A percentile compares a stretch with the other conserved stretches of the same genome.
These are phyloP conservation scores for Cichorium intybus DNA, from an alignment of 140 eudicot species.

Conservation along the genomic window DNA sequence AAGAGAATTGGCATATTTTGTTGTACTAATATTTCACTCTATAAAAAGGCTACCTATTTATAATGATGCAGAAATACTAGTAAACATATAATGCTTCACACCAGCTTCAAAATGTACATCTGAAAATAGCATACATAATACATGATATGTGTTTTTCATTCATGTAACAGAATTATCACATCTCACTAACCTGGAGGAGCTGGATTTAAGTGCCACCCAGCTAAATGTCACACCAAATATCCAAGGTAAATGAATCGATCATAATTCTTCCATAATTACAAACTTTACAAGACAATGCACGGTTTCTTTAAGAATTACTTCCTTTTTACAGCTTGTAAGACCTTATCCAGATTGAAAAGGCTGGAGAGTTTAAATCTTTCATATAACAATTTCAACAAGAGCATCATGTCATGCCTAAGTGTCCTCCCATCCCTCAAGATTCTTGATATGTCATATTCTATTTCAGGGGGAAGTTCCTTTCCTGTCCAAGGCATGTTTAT, in stretches of 20 bases:
- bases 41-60: no score
- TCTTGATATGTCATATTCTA: conserved; percentile 14
- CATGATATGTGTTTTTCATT: background rate
- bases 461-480: background rate
- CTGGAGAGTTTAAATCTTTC: conserved; percentile 16
- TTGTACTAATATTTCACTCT: no score
- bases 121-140: background rate
- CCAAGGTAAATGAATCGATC: conserved; percentile 4
- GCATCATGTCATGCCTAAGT: conserved; percentile 27
- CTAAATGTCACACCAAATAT: background rate
- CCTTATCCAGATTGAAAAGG: conserved; percentile 16
- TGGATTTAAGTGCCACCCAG: conserved; percentile 3
- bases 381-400: background rate
- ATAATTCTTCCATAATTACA: background rate
- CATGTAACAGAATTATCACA: background rate
- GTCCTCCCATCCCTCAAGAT: conserved; percentile 25
- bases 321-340: conserved; percentile 15
- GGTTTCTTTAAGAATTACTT: background rate
- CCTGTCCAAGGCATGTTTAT: conserved; percentile 19
- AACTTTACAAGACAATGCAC: background rate
- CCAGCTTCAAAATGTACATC: background rate
- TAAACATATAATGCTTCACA: background rate
- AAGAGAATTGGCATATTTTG: no score
- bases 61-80: background rate
- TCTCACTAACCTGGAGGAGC: conserved; percentile 3